Evolutionary conservation across 2,329 filamentous ascomycete genomes (phyloP).

Genomic region (Clarireedia hainanense): DNA sequence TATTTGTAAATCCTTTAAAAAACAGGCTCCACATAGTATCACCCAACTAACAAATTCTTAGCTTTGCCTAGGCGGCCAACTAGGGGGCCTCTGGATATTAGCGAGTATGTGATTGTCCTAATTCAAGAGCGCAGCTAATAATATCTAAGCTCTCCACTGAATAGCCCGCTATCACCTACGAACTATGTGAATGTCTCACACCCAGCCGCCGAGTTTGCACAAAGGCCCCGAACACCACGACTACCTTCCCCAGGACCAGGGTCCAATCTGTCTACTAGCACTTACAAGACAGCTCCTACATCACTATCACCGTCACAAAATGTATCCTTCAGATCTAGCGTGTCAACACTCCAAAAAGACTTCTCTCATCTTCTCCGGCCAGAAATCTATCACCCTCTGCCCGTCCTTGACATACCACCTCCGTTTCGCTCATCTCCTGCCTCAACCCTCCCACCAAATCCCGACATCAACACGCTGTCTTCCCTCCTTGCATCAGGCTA

Average conservation of each 20-base stretch:
- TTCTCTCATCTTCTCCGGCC: conserved; percentile 74
- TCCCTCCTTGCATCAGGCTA: conserved; percentile 64
- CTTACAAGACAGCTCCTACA: conserved; percentile 19
- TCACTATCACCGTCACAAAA: conserved; percentile 24
- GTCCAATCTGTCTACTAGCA: conserved; percentile 21
- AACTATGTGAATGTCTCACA: conserved; percentile 12
- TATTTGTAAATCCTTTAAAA: neutral
- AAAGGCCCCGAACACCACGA: conserved; percentile 13
- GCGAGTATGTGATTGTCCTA: conserved; percentile 51
- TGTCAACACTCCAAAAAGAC: conserved; percentile 51
- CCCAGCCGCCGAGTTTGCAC: neutral
- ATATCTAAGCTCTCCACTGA: conserved; percentile 13
- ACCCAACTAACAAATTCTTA: conserved; percentile 5
- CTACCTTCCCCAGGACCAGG: conserved; percentile 22
- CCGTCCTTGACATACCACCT: conserved; percentile 49
- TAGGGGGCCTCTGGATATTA: conserved; percentile 68
- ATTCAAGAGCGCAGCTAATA: conserved; percentile 1
- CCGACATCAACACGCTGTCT: conserved; percentile 53
- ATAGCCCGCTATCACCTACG: conserved; percentile 6
- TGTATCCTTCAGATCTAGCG: conserved; percentile 22
- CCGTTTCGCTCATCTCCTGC: conserved; percentile 60
- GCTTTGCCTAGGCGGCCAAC: conserved; percentile 55
- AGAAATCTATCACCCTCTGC: conserved; percentile 76
- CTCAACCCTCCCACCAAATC: conserved; percentile 45
- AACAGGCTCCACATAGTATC: neutral